Conservation (phyloP, 1,139 yeast species). For the Groenewaldozyma auringiensis region DNA sequence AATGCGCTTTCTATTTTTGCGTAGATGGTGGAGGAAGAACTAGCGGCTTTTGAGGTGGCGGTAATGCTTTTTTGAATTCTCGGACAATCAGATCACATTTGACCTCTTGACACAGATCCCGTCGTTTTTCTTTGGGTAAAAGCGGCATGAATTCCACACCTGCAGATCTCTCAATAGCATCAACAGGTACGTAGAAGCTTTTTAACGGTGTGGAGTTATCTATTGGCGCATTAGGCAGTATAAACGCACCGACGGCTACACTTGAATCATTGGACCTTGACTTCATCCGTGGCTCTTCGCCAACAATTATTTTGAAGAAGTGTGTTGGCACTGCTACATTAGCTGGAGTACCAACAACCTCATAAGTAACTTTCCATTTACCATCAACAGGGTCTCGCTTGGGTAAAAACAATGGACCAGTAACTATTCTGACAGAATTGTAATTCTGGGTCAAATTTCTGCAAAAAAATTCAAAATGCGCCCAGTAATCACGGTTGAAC, state of each 20-base stretch:
- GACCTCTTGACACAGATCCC: constrained; percentile 70
- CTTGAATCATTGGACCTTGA: constrained; percentile 29
- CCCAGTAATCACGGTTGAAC: constrained; percentile 96
- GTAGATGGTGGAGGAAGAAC: constrained; percentile 33
- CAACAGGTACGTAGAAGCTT: constrained; percentile 78
- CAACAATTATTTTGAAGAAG: constrained; percentile 83
- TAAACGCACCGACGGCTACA: constrained; percentile 84
- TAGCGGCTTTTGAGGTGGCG: constrained; percentile 27
- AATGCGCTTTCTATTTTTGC: constrained; percentile 12
- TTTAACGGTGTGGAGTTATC: constrained; percentile 63
- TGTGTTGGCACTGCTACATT: constrained; percentile 96
- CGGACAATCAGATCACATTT: constrained; percentile 76
- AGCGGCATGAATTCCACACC: constrained; percentile 76
- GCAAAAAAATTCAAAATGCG: constrained; percentile 86
- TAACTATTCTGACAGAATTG: constrained; percentile 71
- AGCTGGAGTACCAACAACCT: constrained; percentile 96
- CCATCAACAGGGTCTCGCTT: constrained; percentile 66
- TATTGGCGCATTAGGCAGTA: constrained; percentile 75
- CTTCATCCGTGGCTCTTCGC: constrained; percentile 44
- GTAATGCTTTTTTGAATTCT: constrained; percentile 56
- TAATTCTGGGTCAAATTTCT: constrained; percentile 63
- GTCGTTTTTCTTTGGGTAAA: constrained; percentile 52
- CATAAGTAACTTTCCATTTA: constrained; percentile 76
- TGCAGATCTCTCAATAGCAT: constrained; percentile 76
- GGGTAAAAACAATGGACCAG: constrained; percentile 92